phyloP scores from a whole-genome alignment of 2,329 filamentous ascomycete species.

The Diaporthe citri region DNA sequence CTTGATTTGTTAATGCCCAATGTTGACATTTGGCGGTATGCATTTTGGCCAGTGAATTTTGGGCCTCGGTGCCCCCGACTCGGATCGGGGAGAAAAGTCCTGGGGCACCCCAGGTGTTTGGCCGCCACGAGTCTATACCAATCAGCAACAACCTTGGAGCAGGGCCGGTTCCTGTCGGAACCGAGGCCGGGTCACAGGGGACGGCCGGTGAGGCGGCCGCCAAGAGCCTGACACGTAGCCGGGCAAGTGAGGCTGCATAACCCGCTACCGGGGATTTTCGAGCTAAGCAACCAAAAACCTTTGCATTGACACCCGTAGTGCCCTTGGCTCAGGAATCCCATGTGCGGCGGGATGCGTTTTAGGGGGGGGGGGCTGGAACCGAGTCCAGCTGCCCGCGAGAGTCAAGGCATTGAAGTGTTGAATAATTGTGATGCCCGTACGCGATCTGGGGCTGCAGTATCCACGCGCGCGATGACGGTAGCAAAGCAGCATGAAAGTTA shows the following conservation, averaged over 20 bases:
- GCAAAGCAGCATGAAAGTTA: conserved; percentile 22
- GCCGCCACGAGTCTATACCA: conserved; percentile 14
- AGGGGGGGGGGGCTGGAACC: not conserved
- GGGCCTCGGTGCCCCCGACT: not conserved
- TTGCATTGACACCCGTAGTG: conserved; percentile 19
- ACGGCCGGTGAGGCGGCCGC: conserved; percentile 3
- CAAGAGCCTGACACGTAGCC: conserved; percentile 28
- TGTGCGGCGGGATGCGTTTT: conserved; percentile 30
- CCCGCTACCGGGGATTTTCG: conserved; percentile 9
- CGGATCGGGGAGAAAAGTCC: not conserved
- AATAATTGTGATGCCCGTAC: not conserved
- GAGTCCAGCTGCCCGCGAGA: not conserved
- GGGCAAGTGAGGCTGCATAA: conserved; percentile 26
- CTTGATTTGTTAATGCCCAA: conserved; percentile 16
- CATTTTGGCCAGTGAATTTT: not conserved
- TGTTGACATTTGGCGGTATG: conserved; percentile 3
- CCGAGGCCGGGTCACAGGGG: conserved; percentile 14
- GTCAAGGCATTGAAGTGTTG: conserved; percentile 17
- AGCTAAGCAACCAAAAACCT: conserved; percentile 10
- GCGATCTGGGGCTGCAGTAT: conserved; percentile 7
- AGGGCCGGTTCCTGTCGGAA: not conserved
- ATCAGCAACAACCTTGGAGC: conserved; percentile 28
- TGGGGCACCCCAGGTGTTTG: not conserved
- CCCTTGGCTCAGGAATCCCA: conserved; percentile 27
- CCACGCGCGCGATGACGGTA: conserved; percentile 13